These are phyloP conservation scores for Cladosporium sp. DNA, from an alignment of 2,329 filamentous ascomycete genomes.

Conservation along the genomic window DNA sequence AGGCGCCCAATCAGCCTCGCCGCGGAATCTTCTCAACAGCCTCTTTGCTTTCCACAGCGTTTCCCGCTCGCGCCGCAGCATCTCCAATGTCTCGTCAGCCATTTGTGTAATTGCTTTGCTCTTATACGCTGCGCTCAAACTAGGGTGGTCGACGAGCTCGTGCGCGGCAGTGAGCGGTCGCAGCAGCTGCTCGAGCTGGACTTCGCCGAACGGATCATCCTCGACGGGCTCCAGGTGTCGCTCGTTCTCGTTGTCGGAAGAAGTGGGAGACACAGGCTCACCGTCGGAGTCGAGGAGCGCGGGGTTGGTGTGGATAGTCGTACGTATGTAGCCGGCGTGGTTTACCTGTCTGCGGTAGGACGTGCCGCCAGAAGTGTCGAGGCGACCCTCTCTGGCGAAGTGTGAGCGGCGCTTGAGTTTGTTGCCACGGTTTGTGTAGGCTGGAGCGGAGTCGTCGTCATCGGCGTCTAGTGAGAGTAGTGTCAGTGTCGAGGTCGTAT, in stretches of 20 bases:
- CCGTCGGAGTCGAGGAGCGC: constrained; percentile 74
- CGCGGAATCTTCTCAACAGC: constrained; percentile 69
- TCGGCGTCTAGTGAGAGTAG: constrained; percentile 63
- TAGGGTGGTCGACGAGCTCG: constrained; percentile 72
- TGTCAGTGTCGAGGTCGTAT: background rate
- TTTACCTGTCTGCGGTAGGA: constrained; percentile 60
- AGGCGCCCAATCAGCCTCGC: constrained; percentile 69
- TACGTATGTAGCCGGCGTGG: constrained; percentile 70
- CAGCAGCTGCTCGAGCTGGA: constrained; percentile 52
- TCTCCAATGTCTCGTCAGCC: constrained; percentile 65
- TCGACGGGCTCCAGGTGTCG: constrained; percentile 63
- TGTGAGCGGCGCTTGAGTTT: constrained; percentile 75
- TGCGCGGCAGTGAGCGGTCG: constrained; percentile 73
- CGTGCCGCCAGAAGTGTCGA: constrained; percentile 61
- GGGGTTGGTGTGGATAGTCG: constrained; percentile 73
- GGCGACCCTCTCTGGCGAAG: constrained; percentile 68
- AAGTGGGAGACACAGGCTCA: constrained; percentile 40
- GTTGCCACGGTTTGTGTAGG: constrained; percentile 72
- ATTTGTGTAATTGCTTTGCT: constrained; percentile 72
- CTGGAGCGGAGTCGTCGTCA: constrained; percentile 70
- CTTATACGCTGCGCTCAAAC: constrained; percentile 71
- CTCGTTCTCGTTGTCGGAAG: constrained; percentile 64
- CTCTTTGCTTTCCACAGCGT: constrained; percentile 74
- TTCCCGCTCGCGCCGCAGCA: constrained; percentile 72
- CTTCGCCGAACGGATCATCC: constrained; percentile 70